A percentile compares a stretch with the other conserved stretches of the same genome.
phyloP scores from a whole-genome alignment of 495 filamentous ascomycete species.

The Penicillium longicatenatum region DNA sequence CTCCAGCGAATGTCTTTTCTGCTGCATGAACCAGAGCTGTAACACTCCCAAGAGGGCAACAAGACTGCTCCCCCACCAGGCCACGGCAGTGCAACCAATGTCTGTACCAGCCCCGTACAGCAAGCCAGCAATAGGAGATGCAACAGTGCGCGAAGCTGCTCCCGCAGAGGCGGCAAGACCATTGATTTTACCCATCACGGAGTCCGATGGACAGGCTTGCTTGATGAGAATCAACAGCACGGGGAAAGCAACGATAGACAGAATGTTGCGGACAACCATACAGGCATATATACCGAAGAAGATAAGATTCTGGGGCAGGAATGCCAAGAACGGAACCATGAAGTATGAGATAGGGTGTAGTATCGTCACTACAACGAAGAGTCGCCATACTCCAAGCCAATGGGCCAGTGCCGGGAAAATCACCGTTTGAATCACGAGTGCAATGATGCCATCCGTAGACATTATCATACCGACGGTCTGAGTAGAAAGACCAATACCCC shows the following conservation, averaged over 20 bases:
- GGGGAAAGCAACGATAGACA: slow-evolving; percentile 76
- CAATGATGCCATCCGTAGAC: slow-evolving; percentile 77
- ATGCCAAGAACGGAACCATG: slow-evolving; percentile 68
- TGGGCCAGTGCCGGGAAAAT: slow-evolving; percentile 73
- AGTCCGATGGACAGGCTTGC: slow-evolving; percentile 70
- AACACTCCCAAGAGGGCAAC: slow-evolving; percentile 68
- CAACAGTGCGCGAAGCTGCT: slow-evolving; percentile 73
- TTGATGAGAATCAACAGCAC: slow-evolving; percentile 82
- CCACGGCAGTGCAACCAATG: slow-evolving; percentile 69
- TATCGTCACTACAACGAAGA: slow-evolving; percentile 71
- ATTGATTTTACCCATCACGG: slow-evolving; percentile 75
- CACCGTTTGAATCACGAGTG: slow-evolving; percentile 74
- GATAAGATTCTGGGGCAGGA: slow-evolving; percentile 58
- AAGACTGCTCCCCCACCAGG: slow-evolving; percentile 77
- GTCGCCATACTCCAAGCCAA: slow-evolving; percentile 70
- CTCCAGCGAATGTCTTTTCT: slow-evolving; percentile 45
- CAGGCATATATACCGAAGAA: slow-evolving; percentile 74
- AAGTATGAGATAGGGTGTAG: slow-evolving; percentile 77
- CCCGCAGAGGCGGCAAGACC: slow-evolving; percentile 79
- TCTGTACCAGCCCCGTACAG: slow-evolving; percentile 69
- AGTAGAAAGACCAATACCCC: slow-evolving; percentile 73
- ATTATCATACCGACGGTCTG: slow-evolving; percentile 76
- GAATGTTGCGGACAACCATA: slow-evolving; percentile 69
- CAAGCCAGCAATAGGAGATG: slow-evolving; percentile 74
- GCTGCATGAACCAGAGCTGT: slow-evolving; percentile 67